Base-by-base conservation (phyloP, 805 yeast species). In the Nakazawaea molendinolei region DNA sequence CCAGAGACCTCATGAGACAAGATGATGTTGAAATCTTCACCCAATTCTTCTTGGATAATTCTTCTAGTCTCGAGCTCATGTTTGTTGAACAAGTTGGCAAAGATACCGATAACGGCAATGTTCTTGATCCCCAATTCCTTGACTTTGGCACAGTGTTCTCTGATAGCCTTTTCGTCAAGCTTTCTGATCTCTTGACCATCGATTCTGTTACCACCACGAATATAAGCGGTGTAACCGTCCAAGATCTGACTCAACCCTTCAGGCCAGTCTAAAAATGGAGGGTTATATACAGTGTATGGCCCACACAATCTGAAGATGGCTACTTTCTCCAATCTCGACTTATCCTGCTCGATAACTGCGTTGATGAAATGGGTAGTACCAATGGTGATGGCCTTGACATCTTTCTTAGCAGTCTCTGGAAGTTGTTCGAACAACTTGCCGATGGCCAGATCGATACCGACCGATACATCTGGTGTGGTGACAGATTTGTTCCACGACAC, bases 341-440 rank as follows among this genome's bases (percentile, higher is more conserved):
- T 43, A 44, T 68, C 73, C 37, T 60, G 61, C 44, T 69, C 74
- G 22, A 69, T 56, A 19, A 69, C 69, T 9, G 73, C 71, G 49
- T 69, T 69, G 47, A 69, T 66, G 49, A 69, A 69, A 41, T 69
- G 74, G 0, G 74, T 69, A 4, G 74, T 69, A 13, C 75, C 74
- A 42, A 69, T 67, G 1, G 72, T 67, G n/a, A 68, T 66, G 1
- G 70, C 53, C 3, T 51, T 46, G 5, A 69, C 56, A 8, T 55
- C 50, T 13, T 51, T 46, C n/a, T 44, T 42, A 4, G 36, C 21
- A 16, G 50, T 42, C 8, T 30, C 43, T 1, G 41, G 34, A 3
- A 43, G 33, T 5, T 46, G 46, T 2, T 46, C 49, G 28, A 65
- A 60, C 23, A 68, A 46, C 19, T 47, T 44, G 15, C 42, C 44